Conservation (phyloP, 2,329 filamentous ascomycete genomes). For the Chrysosporium keratinophilum region DNA sequence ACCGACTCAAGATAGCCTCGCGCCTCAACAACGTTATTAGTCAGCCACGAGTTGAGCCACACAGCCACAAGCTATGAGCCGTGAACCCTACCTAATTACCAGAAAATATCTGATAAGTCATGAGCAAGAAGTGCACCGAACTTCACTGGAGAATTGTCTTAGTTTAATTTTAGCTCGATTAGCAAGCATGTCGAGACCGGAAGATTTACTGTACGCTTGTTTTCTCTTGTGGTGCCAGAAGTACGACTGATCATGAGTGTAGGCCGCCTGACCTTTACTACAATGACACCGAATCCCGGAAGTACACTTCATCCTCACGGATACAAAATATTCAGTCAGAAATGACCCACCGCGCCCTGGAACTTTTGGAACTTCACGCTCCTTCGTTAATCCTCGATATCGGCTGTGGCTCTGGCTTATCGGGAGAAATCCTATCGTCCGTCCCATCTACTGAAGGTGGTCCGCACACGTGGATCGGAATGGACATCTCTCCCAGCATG, state of each 20-base stretch:
- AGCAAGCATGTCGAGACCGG: conserved; percentile 80
- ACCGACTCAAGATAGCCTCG: too few species aligned
- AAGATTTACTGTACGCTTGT: conserved; percentile 69
- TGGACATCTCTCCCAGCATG: conserved; percentile 95
- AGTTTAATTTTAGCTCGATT: conserved; percentile 2
- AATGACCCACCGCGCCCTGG: conserved; percentile 89
- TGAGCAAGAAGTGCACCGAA: neutral
- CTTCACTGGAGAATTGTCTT: neutral
- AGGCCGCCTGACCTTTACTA: conserved; percentile 96
- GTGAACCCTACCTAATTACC: too few species aligned
- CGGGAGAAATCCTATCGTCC: conserved; percentile 82
- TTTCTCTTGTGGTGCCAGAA: neutral
- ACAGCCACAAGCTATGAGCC: too few species aligned
- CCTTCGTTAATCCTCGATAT: conserved; percentile 89
- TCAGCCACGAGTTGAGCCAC: too few species aligned
- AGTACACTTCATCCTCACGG: conserved; percentile 93
- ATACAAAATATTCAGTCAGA: conserved; percentile 90
- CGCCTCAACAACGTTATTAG: too few species aligned
- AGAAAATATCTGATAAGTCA: too few species aligned
- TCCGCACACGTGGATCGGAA: conserved; percentile 90
- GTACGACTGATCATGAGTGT: conserved; percentile 11
- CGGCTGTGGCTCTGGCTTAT: conserved; percentile 91
- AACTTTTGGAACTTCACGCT: conserved; percentile 68
- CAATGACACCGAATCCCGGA: conserved; percentile 86
- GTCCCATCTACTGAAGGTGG: conserved; percentile 60